phyloP scores from a whole-genome alignment of 305 asterid species.

The Plantago lanceolata region DNA sequence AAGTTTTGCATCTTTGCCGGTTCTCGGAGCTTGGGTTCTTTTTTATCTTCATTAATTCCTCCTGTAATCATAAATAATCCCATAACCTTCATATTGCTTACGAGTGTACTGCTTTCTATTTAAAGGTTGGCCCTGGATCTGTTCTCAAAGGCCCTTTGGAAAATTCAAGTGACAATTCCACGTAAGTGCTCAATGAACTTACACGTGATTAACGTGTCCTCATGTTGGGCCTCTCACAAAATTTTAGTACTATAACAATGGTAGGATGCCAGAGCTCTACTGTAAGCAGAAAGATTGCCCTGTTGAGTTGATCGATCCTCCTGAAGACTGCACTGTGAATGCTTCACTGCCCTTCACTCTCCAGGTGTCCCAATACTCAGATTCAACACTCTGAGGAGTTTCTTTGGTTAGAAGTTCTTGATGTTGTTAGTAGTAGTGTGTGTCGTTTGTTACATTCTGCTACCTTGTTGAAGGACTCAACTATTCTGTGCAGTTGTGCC shows the following conservation, averaged over 20 bases:
- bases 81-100: slow-evolving; percentile 23
- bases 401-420: slow-evolving; percentile 37
- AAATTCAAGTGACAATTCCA: slow-evolving; percentile 47
- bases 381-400: slow-evolving; percentile 39
- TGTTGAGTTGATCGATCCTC: slow-evolving; percentile 68
- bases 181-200: slow-evolving; percentile 39
- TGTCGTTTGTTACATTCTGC: slow-evolving; percentile 21
- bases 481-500: slow-evolving; percentile 63
- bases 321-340: slow-evolving; percentile 89
- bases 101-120: slow-evolving; percentile 21
- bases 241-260: slow-evolving; percentile 15
- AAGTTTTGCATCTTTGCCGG: too few species aligned
- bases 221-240: slow-evolving; percentile 19
- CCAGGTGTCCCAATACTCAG: slow-evolving; percentile 58
- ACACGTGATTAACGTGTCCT: slow-evolving; percentile 10
- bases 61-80: slow-evolving; percentile 17
- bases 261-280: slow-evolving; percentile 51
- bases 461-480: slow-evolving; percentile 27
- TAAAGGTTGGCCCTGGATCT: slow-evolving; percentile 88
- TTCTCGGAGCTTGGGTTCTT: neutral
- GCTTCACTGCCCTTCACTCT: slow-evolving; percentile 76
- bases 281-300: slow-evolving; percentile 61
- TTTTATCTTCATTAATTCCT: slow-evolving; percentile 12
- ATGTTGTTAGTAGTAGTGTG: slow-evolving; percentile 27
- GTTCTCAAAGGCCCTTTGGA: slow-evolving; percentile 63